A percentile compares a stretch with the other conserved stretches of the same genome.
Conservation (phyloP, 225 moss, liverwort and hornwort species). For the Marchantia paleacea region DNA sequence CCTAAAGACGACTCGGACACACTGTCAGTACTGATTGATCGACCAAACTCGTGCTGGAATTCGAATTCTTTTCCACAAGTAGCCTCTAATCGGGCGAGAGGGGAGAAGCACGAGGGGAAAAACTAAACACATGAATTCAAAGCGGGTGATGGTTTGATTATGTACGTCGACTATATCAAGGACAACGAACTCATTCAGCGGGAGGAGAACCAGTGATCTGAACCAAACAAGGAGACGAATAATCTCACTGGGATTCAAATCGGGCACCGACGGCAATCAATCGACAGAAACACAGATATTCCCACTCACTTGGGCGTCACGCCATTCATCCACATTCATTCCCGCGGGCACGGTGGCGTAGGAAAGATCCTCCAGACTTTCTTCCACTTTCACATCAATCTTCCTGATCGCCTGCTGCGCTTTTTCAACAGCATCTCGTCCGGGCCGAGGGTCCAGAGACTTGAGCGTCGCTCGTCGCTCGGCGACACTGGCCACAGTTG, state of each 20-base stretch:
- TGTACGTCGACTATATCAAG: neutral
- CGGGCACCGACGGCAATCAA: neutral
- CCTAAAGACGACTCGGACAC: neutral
- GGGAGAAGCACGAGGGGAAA: neutral
- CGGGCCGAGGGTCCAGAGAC: slow-evolving; percentile 38
- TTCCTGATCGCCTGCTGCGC: slow-evolving; percentile 24
- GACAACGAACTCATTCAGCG: neutral
- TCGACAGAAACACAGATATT: neutral
- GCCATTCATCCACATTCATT: slow-evolving; percentile 35
- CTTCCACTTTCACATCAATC: slow-evolving; percentile 28
- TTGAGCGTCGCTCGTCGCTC: slow-evolving; percentile 47
- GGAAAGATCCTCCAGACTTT: slow-evolving; percentile 33
- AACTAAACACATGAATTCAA: neutral
- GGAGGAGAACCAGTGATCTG: neutral
- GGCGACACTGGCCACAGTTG: slow-evolving; percentile 29
- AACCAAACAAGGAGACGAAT: neutral
- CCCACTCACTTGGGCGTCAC: slow-evolving; percentile 35
- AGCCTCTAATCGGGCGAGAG: neutral
- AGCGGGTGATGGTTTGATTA: neutral
- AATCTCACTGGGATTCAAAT: neutral
- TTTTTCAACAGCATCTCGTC: slow-evolving; percentile 39
- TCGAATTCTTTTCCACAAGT: neutral
- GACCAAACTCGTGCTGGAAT: neutral
- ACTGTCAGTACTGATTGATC: neutral
- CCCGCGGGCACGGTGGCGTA: slow-evolving; percentile 28